Base-by-base conservation (phyloP, 75 land plant genomes). In the Cryptomeria japonica region DNA sequence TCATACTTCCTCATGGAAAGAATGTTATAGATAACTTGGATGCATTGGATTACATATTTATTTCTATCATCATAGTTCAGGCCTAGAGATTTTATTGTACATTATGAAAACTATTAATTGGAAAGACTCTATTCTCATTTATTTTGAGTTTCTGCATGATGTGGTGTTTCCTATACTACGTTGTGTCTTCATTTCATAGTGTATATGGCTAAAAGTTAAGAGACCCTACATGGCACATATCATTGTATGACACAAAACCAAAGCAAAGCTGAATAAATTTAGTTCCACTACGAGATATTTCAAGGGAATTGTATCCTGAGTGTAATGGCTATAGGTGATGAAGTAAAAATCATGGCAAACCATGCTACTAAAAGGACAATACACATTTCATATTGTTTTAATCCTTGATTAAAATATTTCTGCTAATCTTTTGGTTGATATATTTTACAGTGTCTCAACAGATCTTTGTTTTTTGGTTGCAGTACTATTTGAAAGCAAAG, bases 401-500 rank as follows among this genome's bases (percentile, higher is more conserved):
- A 75, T 34, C 28, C 1, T 75, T 72, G 34, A 28, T 72, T 12
- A 2, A 32, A 12, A 11, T 75, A 34, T 75, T 34, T 75, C 13
- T 75, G 77, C 77, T 32, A 37, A 31, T 38, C 2, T 75, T 75
- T 75, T 75, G 15, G 37, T 75, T 34, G 37, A 2, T 14, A 13
- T 31, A 34, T 75, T 75, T 75, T 11, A 75, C 16, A 14, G 32
- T n/a, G 75, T 34, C 77, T 75, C 19, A 82, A 82, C 36, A 32
- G n/a, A 15, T 51, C 55, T 13, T 13, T 76, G 38, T 87, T 53
- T 86, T 86, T 36, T 76, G 42, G 4, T 44, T 93, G 95, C 89
- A 96, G 97, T 96, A 96, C 86, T 96, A 87, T 78, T 88, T 96
- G 32, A 96, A 94, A 87, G 97, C 97, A 15, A 91, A 86, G 38